phyloP scores from a whole-genome alignment of 1,284 basidiomycete species.

The Trichosporon ovoides region DNA sequence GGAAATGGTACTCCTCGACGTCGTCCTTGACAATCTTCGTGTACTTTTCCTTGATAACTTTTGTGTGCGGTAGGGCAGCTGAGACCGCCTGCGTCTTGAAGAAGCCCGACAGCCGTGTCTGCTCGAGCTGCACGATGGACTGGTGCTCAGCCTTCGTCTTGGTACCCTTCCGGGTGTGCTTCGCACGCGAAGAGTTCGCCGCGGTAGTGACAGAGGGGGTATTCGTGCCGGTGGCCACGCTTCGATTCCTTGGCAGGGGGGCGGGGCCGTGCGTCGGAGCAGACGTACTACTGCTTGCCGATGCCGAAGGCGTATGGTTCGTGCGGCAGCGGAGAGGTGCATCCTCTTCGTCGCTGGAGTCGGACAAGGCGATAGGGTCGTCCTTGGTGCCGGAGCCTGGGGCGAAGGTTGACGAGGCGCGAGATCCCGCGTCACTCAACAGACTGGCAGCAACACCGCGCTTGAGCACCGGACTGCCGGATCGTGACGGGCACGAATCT shows the following conservation, averaged over 20 bases:
- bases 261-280: too few species aligned
- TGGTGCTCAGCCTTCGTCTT: neutral
- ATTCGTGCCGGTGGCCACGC: neutral
- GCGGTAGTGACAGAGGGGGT: neutral
- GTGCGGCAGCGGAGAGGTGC: neutral
- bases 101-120: neutral
- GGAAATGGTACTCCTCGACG: neutral
- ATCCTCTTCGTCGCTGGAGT: neutral
- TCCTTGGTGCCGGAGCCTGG: neutral
- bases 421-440: neutral
- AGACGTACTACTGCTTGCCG: neutral
- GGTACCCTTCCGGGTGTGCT: neutral
- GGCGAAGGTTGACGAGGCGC: neutral
- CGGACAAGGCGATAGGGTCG: conserved; percentile 2
- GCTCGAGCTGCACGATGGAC: neutral
- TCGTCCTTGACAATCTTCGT: neutral
- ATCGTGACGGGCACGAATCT: neutral
- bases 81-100: neutral
- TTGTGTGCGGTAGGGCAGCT: neutral
- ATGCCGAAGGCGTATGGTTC: neutral
- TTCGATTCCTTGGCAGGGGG: neutral
- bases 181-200: neutral
- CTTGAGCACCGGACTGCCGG: neutral
- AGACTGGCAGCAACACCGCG: neutral
- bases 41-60: neutral